A percentile compares a stretch with the other conserved stretches of the same genome.
Evolutionary conservation across 345 rosid species (phyloP).

Genomic region (Gossypium arboreum): DNA sequence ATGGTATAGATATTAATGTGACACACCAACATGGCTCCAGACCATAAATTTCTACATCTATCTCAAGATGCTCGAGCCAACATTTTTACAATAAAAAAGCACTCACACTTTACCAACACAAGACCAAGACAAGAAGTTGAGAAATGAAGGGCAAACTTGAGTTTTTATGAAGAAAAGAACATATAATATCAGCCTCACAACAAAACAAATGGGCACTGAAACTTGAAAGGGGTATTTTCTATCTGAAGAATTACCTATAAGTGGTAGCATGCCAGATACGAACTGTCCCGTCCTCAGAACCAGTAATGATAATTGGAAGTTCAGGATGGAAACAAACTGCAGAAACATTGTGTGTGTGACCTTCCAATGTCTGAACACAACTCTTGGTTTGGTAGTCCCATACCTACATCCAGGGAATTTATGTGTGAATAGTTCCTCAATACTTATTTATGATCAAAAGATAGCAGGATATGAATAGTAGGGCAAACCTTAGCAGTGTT

Average conservation of each 20-base stretch:
- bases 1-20: neutral
- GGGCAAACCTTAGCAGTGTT: conserved; percentile 81
- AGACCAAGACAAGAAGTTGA: neutral
- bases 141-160: neutral
- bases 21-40: neutral
- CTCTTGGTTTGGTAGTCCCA: conserved; percentile 91
- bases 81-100: neutral
- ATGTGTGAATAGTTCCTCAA: conserved; percentile 23
- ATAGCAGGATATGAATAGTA: neutral
- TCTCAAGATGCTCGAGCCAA: neutral
- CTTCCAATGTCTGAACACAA: conserved; percentile 78
- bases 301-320: conserved; percentile 75
- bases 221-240: neutral
- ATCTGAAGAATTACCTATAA: conserved; percentile 35
- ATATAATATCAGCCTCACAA: neutral
- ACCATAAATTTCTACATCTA: conserved; percentile 8
- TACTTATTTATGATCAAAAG: conserved; percentile 10
- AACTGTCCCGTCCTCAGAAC: conserved; percentile 81
- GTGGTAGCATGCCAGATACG: conserved; percentile 6
- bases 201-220: neutral
- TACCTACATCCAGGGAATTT: conserved; percentile 39
- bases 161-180: neutral
- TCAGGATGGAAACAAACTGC: conserved; percentile 83
- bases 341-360: conserved; percentile 83
- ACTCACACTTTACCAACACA: neutral